These are phyloP conservation scores for Dipteronia dyeriana DNA, from an alignment of 345 rosid genomes.

Conservation along the genomic window DNA sequence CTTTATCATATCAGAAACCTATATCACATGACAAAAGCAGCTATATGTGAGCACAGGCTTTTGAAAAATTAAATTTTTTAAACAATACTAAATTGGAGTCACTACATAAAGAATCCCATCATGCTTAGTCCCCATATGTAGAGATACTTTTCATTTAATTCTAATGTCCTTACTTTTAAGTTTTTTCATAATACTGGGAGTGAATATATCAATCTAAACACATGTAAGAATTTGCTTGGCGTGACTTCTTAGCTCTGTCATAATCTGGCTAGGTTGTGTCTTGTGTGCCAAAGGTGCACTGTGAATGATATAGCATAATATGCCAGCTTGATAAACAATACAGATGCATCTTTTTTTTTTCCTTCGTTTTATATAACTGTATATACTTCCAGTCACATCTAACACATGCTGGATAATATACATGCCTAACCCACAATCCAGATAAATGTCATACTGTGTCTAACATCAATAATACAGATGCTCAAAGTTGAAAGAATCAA, in stretches of 20 bases:
- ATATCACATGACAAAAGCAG: background rate
- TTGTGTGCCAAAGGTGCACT: background rate
- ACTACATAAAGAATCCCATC: background rate
- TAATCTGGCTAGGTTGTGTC: background rate
- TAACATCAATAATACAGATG: background rate
- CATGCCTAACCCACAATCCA: background rate
- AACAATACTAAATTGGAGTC: background rate
- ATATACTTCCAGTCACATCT: background rate
- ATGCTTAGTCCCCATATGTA: background rate
- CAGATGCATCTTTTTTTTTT: background rate
- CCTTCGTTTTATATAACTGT: background rate
- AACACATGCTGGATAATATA: background rate
- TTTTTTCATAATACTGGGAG: background rate
- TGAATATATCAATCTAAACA: background rate
- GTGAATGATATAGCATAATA: background rate
- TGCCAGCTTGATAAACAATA: background rate
- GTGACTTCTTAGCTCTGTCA: background rate
- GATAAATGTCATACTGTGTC: background rate
- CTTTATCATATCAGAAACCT: background rate
- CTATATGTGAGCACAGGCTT: background rate
- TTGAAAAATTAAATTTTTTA: background rate
- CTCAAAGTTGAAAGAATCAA: background rate
- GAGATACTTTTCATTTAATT: background rate
- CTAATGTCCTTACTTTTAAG: background rate
- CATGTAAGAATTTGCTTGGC: background rate